Evolutionary conservation across 768 basidiomycete genomes (phyloP).

Genomic region (Boletus vermiculosoides): DNA sequence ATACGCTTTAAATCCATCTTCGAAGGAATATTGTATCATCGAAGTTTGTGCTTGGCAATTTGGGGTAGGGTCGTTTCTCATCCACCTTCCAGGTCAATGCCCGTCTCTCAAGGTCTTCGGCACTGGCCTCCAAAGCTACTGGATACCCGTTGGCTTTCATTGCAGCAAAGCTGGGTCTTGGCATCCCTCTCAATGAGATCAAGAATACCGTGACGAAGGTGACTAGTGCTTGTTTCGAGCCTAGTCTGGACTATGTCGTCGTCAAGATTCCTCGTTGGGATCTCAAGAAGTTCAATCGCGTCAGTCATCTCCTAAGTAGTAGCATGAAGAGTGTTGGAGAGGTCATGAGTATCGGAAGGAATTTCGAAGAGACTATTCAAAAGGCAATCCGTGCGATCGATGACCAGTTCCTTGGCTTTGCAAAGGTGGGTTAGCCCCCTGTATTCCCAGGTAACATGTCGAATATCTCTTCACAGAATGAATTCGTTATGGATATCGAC

Average conservation of each 20-base stretch:
- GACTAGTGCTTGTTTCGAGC: slow-evolving; percentile 97
- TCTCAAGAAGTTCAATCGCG: slow-evolving; percentile 94
- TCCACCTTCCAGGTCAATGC: slow-evolving; percentile 68
- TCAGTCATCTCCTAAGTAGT: slow-evolving; percentile 85
- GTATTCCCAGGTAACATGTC: background rate
- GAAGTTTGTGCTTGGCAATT: slow-evolving; percentile 52
- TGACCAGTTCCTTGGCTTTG: slow-evolving; percentile 91
- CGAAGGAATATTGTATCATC: slow-evolving; percentile 98
- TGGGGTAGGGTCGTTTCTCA: slow-evolving; percentile 2
- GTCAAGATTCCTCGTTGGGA: slow-evolving; percentile 99
- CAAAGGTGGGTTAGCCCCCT: slow-evolving; percentile 53
- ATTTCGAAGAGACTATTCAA: slow-evolving; percentile 98
- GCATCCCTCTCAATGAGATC: slow-evolving; percentile 96
- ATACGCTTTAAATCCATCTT: slow-evolving; percentile 93
- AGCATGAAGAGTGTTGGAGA: slow-evolving; percentile 99
- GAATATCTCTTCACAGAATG: slow-evolving; percentile 53
- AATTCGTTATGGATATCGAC: slow-evolving; percentile 86
- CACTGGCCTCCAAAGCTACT: slow-evolving; percentile 96
- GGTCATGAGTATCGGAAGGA: slow-evolving; percentile 98
- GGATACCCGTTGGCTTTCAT: slow-evolving; percentile 98
- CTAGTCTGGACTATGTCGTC: slow-evolving; percentile 93
- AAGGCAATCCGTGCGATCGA: slow-evolving; percentile 98
- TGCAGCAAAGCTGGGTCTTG: slow-evolving; percentile 95
- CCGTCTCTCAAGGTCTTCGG: slow-evolving; percentile 96
- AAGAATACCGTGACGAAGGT: slow-evolving; percentile 97